Conservation (phyloP, 148 eudicot genomes). For the Rhododendron molle region DNA sequence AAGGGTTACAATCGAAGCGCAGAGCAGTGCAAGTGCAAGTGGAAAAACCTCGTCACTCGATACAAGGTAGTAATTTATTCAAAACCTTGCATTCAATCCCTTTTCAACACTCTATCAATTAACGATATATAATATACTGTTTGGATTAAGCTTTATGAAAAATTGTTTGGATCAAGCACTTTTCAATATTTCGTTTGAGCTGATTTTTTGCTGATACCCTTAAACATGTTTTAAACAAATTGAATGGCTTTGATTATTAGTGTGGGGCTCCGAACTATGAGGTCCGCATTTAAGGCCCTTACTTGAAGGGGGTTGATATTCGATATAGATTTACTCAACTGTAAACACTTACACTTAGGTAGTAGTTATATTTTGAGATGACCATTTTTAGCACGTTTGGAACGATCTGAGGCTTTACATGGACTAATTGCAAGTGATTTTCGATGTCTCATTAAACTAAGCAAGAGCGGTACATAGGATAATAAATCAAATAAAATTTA, state of each 20-base stretch:
- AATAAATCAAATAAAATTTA: background rate
- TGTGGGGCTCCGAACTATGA: no score
- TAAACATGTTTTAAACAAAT: no score
- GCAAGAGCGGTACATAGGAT: background rate
- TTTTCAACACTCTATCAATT: background rate
- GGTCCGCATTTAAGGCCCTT: no score
- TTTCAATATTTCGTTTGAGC: no score
- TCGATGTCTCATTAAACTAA: background rate
- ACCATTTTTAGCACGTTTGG: background rate
- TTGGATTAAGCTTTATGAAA: no score
- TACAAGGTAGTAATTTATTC: conserved; percentile 15
- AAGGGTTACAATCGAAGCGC: conserved; percentile 30
- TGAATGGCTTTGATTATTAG: no score
- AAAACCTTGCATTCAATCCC: background rate
- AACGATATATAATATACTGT: no score
- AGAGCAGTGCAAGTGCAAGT: conserved; percentile 40
- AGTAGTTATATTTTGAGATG: background rate
- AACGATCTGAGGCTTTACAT: background rate
- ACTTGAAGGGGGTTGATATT: no score
- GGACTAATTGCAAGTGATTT: background rate
- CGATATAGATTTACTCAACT: no score
- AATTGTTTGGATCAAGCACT: no score
- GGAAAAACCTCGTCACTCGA: conserved; percentile 33
- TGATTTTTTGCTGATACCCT: no score
- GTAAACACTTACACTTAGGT: no score